Evolutionary conservation across 2,329 filamentous ascomycete genomes (phyloP), one percentile per base, ranked within the genome.

Genomic region (Penicillium digitatum): DNA sequence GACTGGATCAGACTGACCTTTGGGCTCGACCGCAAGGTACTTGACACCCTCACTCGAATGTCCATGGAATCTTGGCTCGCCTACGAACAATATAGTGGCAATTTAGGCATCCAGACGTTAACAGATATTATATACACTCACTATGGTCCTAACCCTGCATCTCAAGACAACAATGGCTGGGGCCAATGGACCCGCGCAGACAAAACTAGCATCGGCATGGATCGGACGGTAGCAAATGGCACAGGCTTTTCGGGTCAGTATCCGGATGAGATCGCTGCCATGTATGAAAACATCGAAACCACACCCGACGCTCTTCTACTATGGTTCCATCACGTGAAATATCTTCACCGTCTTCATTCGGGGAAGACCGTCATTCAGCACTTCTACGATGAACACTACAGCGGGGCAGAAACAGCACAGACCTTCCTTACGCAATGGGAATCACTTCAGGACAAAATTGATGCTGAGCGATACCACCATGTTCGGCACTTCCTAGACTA

Each of bases 281-380:
- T 74, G 62, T 89, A 80, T 65, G 86, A 89, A 61, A 72, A 80
- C 40, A 74, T 84, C 18, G 78, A 81, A 14, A 85, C 82, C 0
- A 89, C 86, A 0, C 86, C 86, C 0, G 87, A 89, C 57, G 76
- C 89, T 22, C 74, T 89, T 1, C 70, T 89, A 2, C 75, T 89
- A 2, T 90, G 87, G 87, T 89, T 89, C 72, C 87, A 89, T 68
- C 87, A 90, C 64, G 84, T 89, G 0, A 80, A 81, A 3, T 90
- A 87, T 66, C 87, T 83, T 0, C 81, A 87, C 37, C 70, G 68
- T 7, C 78, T 89, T 1, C 77, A 84, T 10, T 83, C 80, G 0
- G 84, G 85, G 11, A 82, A 86, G 69, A 87, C 86, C 0, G 84
- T 89, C 3, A 86, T 86, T 48, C 84, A 86, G 63, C 82, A 86